Percentiles rank a stretch among this genome's conserved stretches.
Conservation (phyloP, 169 alveolate genomes). For the Plasmodium coatneyi region DNA sequence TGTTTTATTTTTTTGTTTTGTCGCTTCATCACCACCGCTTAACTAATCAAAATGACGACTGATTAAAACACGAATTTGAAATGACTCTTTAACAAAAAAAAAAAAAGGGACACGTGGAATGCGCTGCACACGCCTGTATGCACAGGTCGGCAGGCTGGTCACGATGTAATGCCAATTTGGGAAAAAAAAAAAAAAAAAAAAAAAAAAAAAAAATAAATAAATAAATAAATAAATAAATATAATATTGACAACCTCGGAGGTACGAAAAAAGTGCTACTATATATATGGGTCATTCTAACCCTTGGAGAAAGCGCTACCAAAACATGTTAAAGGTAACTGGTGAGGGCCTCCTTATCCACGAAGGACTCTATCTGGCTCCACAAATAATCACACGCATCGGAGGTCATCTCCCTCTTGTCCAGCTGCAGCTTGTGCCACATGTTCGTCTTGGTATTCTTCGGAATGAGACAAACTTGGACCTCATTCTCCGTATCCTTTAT, state of each 20-base stretch:
- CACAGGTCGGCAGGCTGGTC: background rate
- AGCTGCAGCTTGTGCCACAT: conserved; percentile 68
- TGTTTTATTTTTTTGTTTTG: background rate
- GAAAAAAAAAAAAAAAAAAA: background rate
- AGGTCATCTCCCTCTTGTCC: conserved; percentile 58
- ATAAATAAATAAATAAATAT: no score
- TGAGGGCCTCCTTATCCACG: conserved; percentile 48
- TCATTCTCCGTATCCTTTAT: conserved; percentile 57
- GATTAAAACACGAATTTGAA: background rate
- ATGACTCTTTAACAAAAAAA: background rate
- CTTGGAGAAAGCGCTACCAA: background rate
- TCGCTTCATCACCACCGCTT: background rate
- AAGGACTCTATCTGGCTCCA: conserved; percentile 73
- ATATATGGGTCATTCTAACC: background rate
- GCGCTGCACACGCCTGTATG: background rate
- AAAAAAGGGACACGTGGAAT: background rate
- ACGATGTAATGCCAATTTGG: background rate
- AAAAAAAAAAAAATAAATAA: background rate
- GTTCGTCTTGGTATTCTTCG: conserved; percentile 53
- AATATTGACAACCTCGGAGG: background rate
- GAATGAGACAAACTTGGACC: conserved; percentile 55
- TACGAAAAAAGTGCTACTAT: background rate
- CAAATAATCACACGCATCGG: conserved; percentile 56
- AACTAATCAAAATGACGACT: background rate
- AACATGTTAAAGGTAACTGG: background rate